Evolutionary conservation across 1,284 basidiomycete species (phyloP), one percentile per base, ranked within the genome.

Genomic region (Ustanciosporium gigantosporum): DNA sequence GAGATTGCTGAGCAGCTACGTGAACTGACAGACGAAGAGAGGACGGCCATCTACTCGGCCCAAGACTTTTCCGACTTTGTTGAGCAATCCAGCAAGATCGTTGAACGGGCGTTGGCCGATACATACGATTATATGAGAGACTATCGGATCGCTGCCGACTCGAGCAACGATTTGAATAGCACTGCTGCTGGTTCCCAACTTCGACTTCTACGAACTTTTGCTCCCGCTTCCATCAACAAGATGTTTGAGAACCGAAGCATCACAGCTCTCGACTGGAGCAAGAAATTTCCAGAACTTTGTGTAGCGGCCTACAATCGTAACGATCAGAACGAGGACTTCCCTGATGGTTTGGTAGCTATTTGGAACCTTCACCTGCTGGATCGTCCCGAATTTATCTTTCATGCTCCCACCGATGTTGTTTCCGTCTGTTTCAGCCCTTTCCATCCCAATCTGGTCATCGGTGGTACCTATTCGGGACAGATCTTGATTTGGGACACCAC

Each of bases 401-500:
- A 97, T 78, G 92, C 95, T 1, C 80, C 94, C 90, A 96, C 93
- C 24, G 95, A 98, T 74, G 92, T 98, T 14, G 84, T 98, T 13
- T 94, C 92, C 1, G 90, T 96, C 4, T 87, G 88, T 14, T 97
- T 98, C 78, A 96, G 93, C 0, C 93, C 95, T 0, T 98, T 96
- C 80, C 93, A 98, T 78, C 90, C 95, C 1, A 97, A 95, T 67
- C 85, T 98, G 7, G 85, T 98, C 32, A 94, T 97, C 65, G 95
- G 95, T 41, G 95, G 95, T 11, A 96, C 93, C 11, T 97, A 98
- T 78, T 94, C 91, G 22, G 95, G 95, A 7, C 95, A 99, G 80
- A 94, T 99, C 46, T 81, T 98, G 29, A 83, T 98, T 2, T 99
- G 95, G 95, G 94, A 99, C 77, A 97, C 93, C n/a, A 86, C 94